These are phyloP conservation scores for Linum usitatissimum DNA, from an alignment of 345 rosid species.

Conservation along the genomic window DNA sequence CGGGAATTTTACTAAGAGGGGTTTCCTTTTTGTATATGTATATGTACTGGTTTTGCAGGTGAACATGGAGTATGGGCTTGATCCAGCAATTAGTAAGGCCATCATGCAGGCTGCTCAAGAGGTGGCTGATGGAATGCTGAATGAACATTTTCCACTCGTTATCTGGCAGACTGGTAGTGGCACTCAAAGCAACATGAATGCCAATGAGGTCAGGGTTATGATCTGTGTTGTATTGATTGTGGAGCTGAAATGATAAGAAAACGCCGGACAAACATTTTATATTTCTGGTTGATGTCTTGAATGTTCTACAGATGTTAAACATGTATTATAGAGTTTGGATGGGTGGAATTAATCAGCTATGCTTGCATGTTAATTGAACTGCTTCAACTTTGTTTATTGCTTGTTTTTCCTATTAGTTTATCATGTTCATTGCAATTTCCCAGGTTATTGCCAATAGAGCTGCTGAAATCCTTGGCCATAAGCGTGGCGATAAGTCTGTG, in stretches of 20 bases:
- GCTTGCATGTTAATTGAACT: background rate
- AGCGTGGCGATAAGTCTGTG: slow-evolving; percentile 75
- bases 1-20: background rate
- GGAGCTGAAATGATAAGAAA: background rate
- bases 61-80: slow-evolving; percentile 89
- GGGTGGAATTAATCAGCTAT: background rate
- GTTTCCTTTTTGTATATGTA: too few species aligned
- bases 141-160: slow-evolving; percentile 82
- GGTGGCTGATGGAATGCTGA: slow-evolving; percentile 81
- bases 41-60: slow-evolving; percentile 36
- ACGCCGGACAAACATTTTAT: too few species aligned
- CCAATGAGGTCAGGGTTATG: slow-evolving; percentile 62
- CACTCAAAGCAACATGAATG: slow-evolving; percentile 99
- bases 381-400: background rate
- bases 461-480: slow-evolving; percentile 86
- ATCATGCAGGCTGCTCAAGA: slow-evolving; percentile 91
- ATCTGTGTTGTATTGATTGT: background rate
- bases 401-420: background rate
- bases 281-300: too few species aligned
- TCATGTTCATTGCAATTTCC: background rate
- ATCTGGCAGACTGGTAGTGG: slow-evolving; percentile 99
- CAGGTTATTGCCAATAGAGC: slow-evolving; percentile 98
- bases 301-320: too few species aligned
- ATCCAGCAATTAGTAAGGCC: slow-evolving; percentile 70
- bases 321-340: too few species aligned